Base-by-base conservation (phyloP, 192 early-diverging fungal genomes). In the Umbelopsis isabellina region DNA sequence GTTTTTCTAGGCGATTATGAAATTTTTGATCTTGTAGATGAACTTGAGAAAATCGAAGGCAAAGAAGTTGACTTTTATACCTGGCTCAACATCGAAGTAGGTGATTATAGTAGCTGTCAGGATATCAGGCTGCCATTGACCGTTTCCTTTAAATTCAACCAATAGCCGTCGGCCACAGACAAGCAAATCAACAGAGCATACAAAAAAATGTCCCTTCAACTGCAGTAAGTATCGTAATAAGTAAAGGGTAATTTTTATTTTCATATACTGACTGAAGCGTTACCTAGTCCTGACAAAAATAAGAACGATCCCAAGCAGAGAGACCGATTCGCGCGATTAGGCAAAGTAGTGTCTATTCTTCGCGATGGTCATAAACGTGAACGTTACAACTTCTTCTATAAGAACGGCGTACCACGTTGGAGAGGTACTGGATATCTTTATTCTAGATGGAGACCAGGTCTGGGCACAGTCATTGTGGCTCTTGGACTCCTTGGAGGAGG, bases 21-120 rank as follows among this genome's bases (percentile, higher is more conserved):
- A 75, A 93, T 93, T 69, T 93, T 93, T 79, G 91, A 92, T 83
- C 86, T 93, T 65, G 86, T 89, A 46, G 92, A 93, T 77, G 85
- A 86, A 33, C 77, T 93, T 53, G 89, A 90, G 74, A 84, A 80
- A 64, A 72, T 73, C 21, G 84, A 85, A 84, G 83, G 81, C 44
- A 13, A 88, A 66, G 65, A 80, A 66, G 64, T 80, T 65, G 84
- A 75, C 77, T 92, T 91, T 84, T 93, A 92, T 74, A 86, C 83
- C 48, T 86, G 89, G 73, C 75, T 93, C 49, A 58, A 65, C 20
- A 23, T 72, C 35, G 44, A 53, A 23, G 70, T 77, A 75, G 66
- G 55, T 61, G 21, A 25, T 5, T 33, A 10, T 4, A 9, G 1
- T 6, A 41, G 37, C 37, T 41, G 23, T 22, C 53, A 8, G 33